Percentiles rank a stretch among this genome's conserved stretches.
Evolutionary conservation across 2,329 filamentous ascomycete species (phyloP).

Genomic region (Metarhizium rileyi): DNA sequence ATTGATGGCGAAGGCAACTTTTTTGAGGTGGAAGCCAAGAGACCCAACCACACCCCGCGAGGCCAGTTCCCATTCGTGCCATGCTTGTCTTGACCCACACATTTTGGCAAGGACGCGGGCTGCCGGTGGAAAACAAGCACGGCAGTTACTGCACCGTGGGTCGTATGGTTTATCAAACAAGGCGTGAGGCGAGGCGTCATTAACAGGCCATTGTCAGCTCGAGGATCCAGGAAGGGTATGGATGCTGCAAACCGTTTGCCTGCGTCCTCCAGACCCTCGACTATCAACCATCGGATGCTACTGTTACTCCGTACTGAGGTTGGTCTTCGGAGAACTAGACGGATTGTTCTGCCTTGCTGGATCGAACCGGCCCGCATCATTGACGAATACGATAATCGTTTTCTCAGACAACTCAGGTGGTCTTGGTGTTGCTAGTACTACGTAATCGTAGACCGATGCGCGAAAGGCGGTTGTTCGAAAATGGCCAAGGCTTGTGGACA

Average conservation of each 20-base stretch:
- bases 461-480: constrained; percentile 3
- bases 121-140: no score
- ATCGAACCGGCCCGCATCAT: neutral
- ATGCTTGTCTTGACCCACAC: no score
- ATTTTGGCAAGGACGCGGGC: no score
- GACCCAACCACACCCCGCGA: constrained; percentile 18
- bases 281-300: neutral
- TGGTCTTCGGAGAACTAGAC: no score
- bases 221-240: neutral
- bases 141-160: neutral
- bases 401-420: neutral
- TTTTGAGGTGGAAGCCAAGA: constrained; percentile 5
- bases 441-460: neutral
- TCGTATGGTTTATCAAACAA: neutral
- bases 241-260: neutral
- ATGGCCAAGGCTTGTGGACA: neutral
- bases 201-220: neutral
- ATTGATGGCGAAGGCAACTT: constrained; percentile 7
- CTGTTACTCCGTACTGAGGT: neutral
- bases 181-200: neutral
- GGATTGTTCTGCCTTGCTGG: neutral
- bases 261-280: neutral
- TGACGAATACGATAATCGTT: neutral
- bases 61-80: no score
- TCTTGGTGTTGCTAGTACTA: neutral